Evolutionary conservation across 177 flowering plant species (phyloP).

Genomic region (Vitis hybrid): DNA sequence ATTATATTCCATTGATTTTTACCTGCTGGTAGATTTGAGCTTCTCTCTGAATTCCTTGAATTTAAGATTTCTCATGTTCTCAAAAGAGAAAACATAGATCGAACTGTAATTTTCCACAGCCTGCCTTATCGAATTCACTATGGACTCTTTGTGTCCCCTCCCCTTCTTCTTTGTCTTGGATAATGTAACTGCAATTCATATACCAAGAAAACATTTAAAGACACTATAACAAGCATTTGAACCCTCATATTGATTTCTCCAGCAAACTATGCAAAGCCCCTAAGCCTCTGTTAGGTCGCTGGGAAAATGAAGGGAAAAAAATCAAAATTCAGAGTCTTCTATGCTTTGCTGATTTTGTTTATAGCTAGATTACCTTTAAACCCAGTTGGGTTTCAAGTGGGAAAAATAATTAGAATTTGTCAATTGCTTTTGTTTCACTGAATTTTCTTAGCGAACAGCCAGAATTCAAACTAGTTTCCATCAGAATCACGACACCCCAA

Average conservation of each 20-base stretch:
- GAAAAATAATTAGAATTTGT: no score
- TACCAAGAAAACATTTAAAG: neutral
- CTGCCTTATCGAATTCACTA: constrained; percentile 70
- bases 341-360: no score
- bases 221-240: neutral
- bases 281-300: no score
- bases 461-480: no score
- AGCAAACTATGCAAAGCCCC: neutral
- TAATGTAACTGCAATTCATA: constrained; percentile 61
- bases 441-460: no score
- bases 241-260: neutral
- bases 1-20: neutral
- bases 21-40: constrained; percentile 76
- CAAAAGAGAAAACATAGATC: constrained; percentile 67
- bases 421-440: no score
- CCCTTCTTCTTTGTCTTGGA: constrained; percentile 98
- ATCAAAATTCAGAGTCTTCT: no score
- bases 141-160: constrained; percentile 69
- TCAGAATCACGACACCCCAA: no score
- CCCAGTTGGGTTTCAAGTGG: no score
- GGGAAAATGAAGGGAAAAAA: no score
- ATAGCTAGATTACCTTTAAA: no score
- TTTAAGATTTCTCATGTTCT: constrained; percentile 94
- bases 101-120: constrained; percentile 69
- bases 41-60: constrained; percentile 86